Conservation (phyloP, 116 monocot species). For the Phalaenopsis hybrid region DNA sequence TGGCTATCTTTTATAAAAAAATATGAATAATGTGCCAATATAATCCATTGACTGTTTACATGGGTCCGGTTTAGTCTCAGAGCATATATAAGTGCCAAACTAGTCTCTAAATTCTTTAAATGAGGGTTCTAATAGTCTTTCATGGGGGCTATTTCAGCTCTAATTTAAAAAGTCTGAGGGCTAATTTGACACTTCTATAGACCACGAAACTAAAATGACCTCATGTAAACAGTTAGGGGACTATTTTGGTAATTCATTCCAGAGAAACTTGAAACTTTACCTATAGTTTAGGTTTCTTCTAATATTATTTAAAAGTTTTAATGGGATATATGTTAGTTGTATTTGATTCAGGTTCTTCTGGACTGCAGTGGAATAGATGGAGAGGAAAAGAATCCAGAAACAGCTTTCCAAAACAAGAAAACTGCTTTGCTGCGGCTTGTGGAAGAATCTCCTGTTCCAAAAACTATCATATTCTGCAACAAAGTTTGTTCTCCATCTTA, state of each 20-base stretch:
- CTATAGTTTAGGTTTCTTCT: not conserved
- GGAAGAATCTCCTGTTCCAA: constrained; percentile 63
- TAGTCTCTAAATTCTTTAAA: too few species aligned
- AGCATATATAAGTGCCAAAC: too few species aligned
- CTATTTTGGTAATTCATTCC: too few species aligned
- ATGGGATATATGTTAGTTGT: not conserved
- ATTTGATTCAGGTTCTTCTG: constrained; percentile 61
- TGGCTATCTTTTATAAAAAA: not conserved
- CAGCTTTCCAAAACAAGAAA: constrained; percentile 87
- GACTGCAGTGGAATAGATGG: constrained; percentile 79
- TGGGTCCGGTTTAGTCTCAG: too few species aligned
- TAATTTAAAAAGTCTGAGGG: too few species aligned
- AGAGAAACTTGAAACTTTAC: not conserved
- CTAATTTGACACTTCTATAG: too few species aligned
- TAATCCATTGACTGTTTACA: too few species aligned
- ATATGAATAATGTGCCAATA: too few species aligned
- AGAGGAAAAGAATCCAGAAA: constrained; percentile 76
- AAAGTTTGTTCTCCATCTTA: constrained; percentile 45
- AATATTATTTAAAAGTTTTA: not conserved
- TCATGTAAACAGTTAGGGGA: too few species aligned
- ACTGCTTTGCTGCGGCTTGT: constrained; percentile 64
- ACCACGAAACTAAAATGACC: too few species aligned
- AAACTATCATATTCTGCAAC: constrained; percentile 94
- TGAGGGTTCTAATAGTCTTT: too few species aligned
- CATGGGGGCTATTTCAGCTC: too few species aligned